Evolutionary conservation across 2,329 filamentous ascomycete genomes (phyloP), one percentile per base, ranked within the genome.

Genomic region (Sphaerulina vaccinii): DNA sequence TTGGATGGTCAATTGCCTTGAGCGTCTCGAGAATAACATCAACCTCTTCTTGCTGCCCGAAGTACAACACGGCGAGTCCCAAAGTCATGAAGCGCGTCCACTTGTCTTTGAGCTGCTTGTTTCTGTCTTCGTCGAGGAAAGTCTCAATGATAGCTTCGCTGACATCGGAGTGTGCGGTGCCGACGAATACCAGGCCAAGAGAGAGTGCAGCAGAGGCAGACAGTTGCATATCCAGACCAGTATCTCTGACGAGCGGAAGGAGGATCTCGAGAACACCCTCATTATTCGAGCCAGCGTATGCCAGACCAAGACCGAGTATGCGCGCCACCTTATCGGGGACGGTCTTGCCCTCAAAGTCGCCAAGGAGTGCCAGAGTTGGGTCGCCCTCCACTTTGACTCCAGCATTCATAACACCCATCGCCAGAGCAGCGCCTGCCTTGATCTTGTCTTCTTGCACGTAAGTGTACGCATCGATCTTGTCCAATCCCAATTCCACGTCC

Each of bases 71-170:
- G 1, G 92, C 93, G 57, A 99, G 80, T 59, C 93, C 93, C 36
- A 99, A 85, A 16, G 89, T 91, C 76, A 99, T 87, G 75, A 99
- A 99, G 15, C 93, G 85, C 24, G 91, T 93, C 93, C 93, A 99
- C 74, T 97, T 99, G 74, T 97, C 90, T 62, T 95, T 96, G 55
- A 99, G 78, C 70, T 96, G 91, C 65, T 82, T 86, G 73, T 87
- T 87, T 51, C 91, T 84, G 54, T 97, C 92, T 52, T 97, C 92
- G 61, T 99, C 93, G 72, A 99, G 83, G 62, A 99, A 79, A 1
- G 92, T 95, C 50, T 88, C 89, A 48, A 97, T 86, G 62, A 99
- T 93, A 8, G 91, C 87, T 72, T 95, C 89, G 59, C 87, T 93
- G 54, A 97, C 87, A 62, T 96, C 90, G 29, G 90, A 83, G 66